These are phyloP conservation scores for Pseudocohnilembus persalinus DNA, from an alignment of 169 alveolate genomes.

Conservation along the genomic window DNA sequence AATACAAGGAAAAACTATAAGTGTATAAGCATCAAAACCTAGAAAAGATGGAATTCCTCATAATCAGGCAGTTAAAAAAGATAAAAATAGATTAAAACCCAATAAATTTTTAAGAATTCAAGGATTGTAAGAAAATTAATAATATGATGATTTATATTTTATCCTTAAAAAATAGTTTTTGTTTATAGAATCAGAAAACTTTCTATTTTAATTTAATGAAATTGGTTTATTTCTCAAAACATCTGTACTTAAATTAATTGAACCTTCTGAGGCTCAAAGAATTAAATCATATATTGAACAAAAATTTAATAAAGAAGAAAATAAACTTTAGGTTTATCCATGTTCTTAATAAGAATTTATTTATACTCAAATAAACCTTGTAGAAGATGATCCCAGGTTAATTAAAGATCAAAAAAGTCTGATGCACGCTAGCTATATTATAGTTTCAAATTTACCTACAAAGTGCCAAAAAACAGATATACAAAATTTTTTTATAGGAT, in stretches of 20 bases:
- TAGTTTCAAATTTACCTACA: not conserved
- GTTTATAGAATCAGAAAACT: not conserved
- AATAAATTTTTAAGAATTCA: not conserved
- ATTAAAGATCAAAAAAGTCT: not conserved
- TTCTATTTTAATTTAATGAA: no score
- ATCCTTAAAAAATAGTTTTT: no score
- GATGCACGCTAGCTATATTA: not conserved
- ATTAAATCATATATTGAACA: not conserved
- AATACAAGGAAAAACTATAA: not conserved
- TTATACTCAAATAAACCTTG: not conserved
- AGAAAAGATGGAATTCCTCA: not conserved
- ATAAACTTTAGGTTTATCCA: not conserved
- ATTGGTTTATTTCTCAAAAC: not conserved
- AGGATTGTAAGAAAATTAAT: not conserved
- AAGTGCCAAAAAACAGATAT: not conserved
- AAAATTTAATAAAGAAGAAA: no score
- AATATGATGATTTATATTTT: not conserved
- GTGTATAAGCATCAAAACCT: not conserved
- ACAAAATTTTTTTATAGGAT: not conserved
- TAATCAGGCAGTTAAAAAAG: not conserved
- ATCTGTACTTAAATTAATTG: not conserved
- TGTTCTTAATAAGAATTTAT: not conserved
- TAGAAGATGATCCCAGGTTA: not conserved
- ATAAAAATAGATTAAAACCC: not conserved
- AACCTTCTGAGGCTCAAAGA: not conserved